Evolutionary conservation across 495 filamentous ascomycete species (phyloP).

Genomic region (Cercophora newfieldiana): DNA sequence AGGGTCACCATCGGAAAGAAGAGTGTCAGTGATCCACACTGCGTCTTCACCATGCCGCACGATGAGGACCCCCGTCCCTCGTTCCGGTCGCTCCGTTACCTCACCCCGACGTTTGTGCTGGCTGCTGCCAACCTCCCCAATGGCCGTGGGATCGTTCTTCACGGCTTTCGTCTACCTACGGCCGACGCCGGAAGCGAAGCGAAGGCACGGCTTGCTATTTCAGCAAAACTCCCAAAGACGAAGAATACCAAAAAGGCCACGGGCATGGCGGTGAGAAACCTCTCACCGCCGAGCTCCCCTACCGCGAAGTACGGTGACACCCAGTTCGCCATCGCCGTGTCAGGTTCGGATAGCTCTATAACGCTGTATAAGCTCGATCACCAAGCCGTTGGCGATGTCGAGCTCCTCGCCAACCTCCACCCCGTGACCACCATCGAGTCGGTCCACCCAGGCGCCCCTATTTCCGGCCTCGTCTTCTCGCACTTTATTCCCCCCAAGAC

Average conservation of each 20-base stretch:
- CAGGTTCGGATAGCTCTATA: conserved; percentile 80
- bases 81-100: conserved; percentile 72
- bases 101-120: conserved; percentile 73
- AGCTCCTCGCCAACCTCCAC: conserved; percentile 58
- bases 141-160: conserved; percentile 49
- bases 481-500: conserved; percentile 59
- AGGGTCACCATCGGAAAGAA: conserved; percentile 52
- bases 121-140: conserved; percentile 55
- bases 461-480: conserved; percentile 83
- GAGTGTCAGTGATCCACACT: conserved; percentile 53
- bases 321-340: conserved; percentile 78
- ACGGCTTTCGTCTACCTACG: conserved; percentile 50
- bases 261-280: conserved; percentile 70
- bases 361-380: conserved; percentile 72
- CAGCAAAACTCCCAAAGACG: conserved; percentile 42
- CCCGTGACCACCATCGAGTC: conserved; percentile 64
- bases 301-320: conserved; percentile 52
- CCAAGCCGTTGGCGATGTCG: conserved; percentile 41
- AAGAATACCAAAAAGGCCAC: conserved; percentile 53
- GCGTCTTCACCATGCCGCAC: conserved; percentile 60
- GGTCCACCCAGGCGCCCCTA: conserved; percentile 80
- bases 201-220: conserved; percentile 44
- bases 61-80: conserved; percentile 50
- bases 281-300: conserved; percentile 53
- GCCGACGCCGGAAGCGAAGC: conserved; percentile 33